Percentiles rank a stretch among this genome's conserved stretches.
These are phyloP conservation scores for Trichophyton simii DNA, from an alignment of 2,329 filamentous ascomycete genomes.

Conservation along the genomic window DNA sequence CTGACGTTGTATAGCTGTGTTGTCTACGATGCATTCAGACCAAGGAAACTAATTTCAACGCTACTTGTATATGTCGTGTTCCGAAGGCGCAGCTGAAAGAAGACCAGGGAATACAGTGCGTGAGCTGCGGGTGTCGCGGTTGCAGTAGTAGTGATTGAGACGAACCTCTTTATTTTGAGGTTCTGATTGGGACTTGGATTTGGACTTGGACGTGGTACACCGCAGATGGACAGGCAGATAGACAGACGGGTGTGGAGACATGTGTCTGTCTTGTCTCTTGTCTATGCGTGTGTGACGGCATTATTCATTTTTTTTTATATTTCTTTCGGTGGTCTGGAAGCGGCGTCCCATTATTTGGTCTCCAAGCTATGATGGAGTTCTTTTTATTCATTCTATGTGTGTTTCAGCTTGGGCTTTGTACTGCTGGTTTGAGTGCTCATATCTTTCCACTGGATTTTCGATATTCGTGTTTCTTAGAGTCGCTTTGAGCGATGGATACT, in stretches of 20 bases:
- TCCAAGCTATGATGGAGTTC: neutral
- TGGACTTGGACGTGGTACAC: neutral
- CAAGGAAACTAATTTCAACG: conserved; percentile 99
- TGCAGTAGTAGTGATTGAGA: conserved; percentile 70
- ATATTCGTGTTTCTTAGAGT: neutral
- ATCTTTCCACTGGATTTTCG: neutral
- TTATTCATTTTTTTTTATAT: neutral
- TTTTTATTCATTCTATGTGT: neutral
- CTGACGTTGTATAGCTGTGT: conserved; percentile 51
- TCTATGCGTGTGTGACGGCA: neutral
- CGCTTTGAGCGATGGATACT: neutral
- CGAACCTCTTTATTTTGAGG: neutral
- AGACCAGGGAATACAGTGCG: conserved; percentile 79
- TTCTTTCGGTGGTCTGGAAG: neutral
- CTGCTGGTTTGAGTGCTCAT: too few relatives aligned
- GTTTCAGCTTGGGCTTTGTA: neutral
- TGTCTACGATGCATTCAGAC: conserved; percentile 94
- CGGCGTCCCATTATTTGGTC: neutral
- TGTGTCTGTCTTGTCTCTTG: too few relatives aligned
- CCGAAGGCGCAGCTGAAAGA: conserved; percentile 83
- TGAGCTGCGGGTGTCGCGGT: conserved; percentile 86
- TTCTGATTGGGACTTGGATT: neutral
- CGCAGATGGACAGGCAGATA: neutral
- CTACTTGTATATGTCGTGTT: conserved; percentile 92
- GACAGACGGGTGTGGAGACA: neutral